Base-by-base conservation (phyloP, 2,329 filamentous ascomycete species). In the Fragosphaeria purpurea region DNA sequence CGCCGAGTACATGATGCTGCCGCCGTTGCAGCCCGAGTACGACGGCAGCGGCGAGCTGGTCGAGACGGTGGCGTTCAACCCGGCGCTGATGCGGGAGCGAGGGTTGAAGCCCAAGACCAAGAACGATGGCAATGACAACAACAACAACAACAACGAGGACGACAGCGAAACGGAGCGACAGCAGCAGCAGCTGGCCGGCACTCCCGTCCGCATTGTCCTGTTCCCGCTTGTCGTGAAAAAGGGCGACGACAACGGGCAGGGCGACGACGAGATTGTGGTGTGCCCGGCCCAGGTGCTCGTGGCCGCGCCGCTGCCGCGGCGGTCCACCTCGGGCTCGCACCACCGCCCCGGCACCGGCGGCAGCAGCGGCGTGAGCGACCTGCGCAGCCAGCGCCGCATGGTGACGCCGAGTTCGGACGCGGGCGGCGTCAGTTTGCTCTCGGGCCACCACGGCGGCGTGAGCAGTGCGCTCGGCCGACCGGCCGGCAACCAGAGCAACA, bases 1-100 rank as follows among this genome's bases (percentile, higher is more conserved):
- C 53, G 89, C 93, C 39, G 93, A 97, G 71, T 98, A 95, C 72
- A 93, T 95, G 73, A 98, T 98, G 91, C 82, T 97, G 13, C 91
- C 93, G 33, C 93, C 93, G 5, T 75, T 95, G 50, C 88, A 93
- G 66, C 93, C 93, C 30, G 89, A 96, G 66, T 97, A 95, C 67
- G 90, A 97, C 67, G 85, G 83, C 59, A 88, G 93, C 56, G 93
- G 93, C 59, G 91, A 97, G 62, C 79, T 98, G 7, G 77, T 84
- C 12, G 85, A 87, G 50, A 91, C 90, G 51, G 88, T 97, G 8
- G 77, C 82, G 53, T 98, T 98, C 79, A 95, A 95, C 62, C 86
- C 91, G 1, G 80, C 85, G 35, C 79, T 95, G 61, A 97, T 98
- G 91, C 94, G 93, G 62, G 91, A 96, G 70, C 85, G 88, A 52